These are phyloP conservation scores for Penicillium tannophilum DNA, from an alignment of 495 filamentous ascomycete species.

Conservation along the genomic window DNA sequence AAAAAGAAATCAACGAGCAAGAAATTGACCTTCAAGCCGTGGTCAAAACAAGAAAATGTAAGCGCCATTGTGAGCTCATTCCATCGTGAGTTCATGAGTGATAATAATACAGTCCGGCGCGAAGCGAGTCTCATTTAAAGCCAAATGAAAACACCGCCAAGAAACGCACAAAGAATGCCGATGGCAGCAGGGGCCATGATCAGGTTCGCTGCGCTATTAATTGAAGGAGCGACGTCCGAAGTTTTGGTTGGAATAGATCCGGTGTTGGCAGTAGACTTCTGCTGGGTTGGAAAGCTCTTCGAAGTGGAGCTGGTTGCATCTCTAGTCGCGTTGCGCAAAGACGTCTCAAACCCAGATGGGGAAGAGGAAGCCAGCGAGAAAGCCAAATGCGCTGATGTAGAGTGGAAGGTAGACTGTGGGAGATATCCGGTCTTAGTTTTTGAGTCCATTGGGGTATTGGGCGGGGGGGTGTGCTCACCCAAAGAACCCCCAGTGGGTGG, in stretches of 20 bases:
- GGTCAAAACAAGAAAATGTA: slow-evolving; percentile 17
- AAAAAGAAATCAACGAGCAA: slow-evolving; percentile 17
- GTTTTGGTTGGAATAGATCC: slow-evolving; percentile 5
- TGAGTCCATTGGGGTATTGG: slow-evolving; percentile 17
- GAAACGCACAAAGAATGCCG: slow-evolving; percentile 23
- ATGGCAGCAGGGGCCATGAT: slow-evolving; percentile 13
- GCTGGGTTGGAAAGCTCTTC: slow-evolving; percentile 5
- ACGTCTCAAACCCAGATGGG: slow-evolving; percentile 47
- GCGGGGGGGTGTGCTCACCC: slow-evolving; percentile 48
- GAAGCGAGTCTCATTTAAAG: slow-evolving; percentile 13
- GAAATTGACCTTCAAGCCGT: slow-evolving; percentile 9
- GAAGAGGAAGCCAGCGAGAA: slow-evolving; percentile 50
- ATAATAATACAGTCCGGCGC: slow-evolving; percentile 29
- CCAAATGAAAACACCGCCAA: slow-evolving; percentile 21
- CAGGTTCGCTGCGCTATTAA: slow-evolving; percentile 14
- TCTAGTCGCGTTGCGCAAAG: slow-evolving; percentile 12
- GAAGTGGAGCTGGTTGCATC: slow-evolving; percentile 10
- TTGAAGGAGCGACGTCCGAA: slow-evolving; percentile 23
- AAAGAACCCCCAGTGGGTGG: slow-evolving; percentile 49
- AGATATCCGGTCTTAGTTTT: slow-evolving; percentile 15
- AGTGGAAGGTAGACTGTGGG: slow-evolving; percentile 50
- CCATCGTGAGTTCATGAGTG: slow-evolving; percentile 22
- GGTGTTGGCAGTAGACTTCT: slow-evolving; percentile 4
- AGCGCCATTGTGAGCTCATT: slow-evolving; percentile 25
- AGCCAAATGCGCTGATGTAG: slow-evolving; percentile 48